Percentiles rank a stretch among this genome's conserved stretches.
Evolutionary conservation across 2,329 filamentous ascomycete genomes (phyloP).

Genomic region (Xylariaceae sp.): DNA sequence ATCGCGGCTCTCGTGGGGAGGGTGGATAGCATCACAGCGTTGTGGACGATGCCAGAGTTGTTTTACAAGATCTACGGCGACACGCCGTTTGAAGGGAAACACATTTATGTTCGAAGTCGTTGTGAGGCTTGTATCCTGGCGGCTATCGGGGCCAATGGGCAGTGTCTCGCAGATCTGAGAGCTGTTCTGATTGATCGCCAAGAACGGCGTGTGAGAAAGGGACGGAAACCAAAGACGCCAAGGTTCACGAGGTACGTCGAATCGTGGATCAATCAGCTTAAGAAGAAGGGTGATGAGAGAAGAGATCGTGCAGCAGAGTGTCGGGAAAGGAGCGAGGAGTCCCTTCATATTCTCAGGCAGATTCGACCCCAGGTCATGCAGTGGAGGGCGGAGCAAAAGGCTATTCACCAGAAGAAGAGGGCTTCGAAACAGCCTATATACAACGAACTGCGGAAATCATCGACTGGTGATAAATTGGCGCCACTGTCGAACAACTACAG

Average conservation of each 20-base stretch:
- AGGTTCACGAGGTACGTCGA: conserved; percentile 39
- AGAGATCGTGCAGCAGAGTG: conserved; percentile 18
- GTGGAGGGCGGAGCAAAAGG: conserved; percentile 18
- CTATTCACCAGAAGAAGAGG: neutral
- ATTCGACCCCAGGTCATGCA: conserved; percentile 15
- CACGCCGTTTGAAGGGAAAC: conserved; percentile 27
- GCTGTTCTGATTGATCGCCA: conserved; percentile 40
- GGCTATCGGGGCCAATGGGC: conserved; percentile 41
- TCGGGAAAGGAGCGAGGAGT: conserved; percentile 16
- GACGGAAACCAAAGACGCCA: conserved; percentile 22
- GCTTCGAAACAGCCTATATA: conserved; percentile 10
- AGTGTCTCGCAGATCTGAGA: conserved; percentile 42
- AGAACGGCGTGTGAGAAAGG: conserved; percentile 15
- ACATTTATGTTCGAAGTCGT: conserved; percentile 29
- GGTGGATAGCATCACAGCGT: conserved; percentile 31
- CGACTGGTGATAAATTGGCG: conserved; percentile 4
- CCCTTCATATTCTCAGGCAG: conserved; percentile 19
- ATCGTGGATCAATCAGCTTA: conserved; percentile 40
- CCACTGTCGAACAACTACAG: conserved; percentile 8
- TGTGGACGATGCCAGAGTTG: conserved; percentile 37
- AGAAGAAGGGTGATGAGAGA: conserved; percentile 1
- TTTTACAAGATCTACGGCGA: conserved; percentile 34
- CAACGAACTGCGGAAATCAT: conserved; percentile 17
- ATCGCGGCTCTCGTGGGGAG: conserved; percentile 30
- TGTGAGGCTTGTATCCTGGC: conserved; percentile 54